Conservation (phyloP, 208 protist species). For the Balamuthia mandrillaris region DNA sequence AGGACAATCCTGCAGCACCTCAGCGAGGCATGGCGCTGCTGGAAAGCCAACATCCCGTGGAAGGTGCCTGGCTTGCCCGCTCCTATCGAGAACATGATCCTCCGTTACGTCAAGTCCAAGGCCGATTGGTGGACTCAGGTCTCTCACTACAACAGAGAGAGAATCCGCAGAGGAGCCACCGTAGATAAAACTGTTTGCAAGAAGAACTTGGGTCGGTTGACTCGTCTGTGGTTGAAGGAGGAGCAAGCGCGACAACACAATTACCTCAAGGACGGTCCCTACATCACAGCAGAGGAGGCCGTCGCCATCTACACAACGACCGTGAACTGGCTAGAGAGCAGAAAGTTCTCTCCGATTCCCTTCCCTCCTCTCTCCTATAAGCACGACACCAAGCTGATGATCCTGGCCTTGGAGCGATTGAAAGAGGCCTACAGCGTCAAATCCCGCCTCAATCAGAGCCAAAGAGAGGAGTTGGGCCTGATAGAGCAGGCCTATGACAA, state of each 20-base stretch:
- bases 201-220: conserved; percentile 99
- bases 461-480: conserved; percentile 98
- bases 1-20: conserved; percentile 99
- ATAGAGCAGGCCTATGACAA: conserved; percentile 99
- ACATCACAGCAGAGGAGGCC: conserved; percentile 94
- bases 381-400: conserved; percentile 99
- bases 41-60: conserved; percentile 99
- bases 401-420: conserved; percentile 98
- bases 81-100: conserved; percentile 98
- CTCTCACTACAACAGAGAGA: conserved; percentile 98
- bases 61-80: conserved; percentile 95
- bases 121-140: conserved; percentile 99
- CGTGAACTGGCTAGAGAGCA: conserved; percentile 98
- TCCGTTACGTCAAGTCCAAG: conserved; percentile 99
- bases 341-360: conserved; percentile 98
- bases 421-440: conserved; percentile 99
- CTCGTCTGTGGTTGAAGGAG: conserved; percentile 98
- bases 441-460: conserved; percentile 93
- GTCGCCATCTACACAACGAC: conserved; percentile 99
- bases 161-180: conserved; percentile 96
- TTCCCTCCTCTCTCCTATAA: conserved; percentile 99
- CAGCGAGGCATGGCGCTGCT: conserved; percentile 96
- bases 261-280: conserved; percentile 98
- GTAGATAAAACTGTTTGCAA: conserved; percentile 99
- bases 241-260: conserved; percentile 95